These are phyloP conservation scores for Forsythia suspensa DNA, from an alignment of 257 asterid species.

Conservation along the genomic window DNA sequence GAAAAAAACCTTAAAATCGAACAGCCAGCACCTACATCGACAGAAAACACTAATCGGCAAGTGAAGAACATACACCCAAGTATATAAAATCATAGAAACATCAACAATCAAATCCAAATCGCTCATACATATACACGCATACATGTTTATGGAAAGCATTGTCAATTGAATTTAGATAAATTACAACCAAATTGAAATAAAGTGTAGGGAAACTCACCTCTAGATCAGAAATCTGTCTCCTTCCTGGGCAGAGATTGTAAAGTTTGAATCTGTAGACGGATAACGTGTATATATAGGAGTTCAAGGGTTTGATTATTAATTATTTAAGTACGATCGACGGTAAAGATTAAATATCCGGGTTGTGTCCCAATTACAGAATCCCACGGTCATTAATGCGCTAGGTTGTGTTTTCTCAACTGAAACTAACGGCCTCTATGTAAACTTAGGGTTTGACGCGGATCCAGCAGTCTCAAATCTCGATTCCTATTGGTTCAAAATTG, in stretches of 20 bases:
- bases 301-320: not conserved
- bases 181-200: not conserved
- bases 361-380: slow-evolving; percentile 34
- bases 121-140: not conserved
- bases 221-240: not conserved
- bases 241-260: slow-evolving; percentile 18
- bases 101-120: not conserved
- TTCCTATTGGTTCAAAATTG: slow-evolving; percentile 38
- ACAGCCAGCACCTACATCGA: not conserved
- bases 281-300: slow-evolving; percentile 31
- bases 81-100: not conserved
- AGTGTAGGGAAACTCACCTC: slow-evolving; percentile 17
- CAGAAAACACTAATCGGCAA: not conserved
- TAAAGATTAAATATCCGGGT: slow-evolving; percentile 28
- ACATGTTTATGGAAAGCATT: not conserved
- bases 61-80: slow-evolving; percentile 11
- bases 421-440: slow-evolving; percentile 36
- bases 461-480: slow-evolving; percentile 9
- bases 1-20: not conserved
- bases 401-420: slow-evolving; percentile 49
- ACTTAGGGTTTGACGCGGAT: slow-evolving; percentile 34
- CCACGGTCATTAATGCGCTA: slow-evolving; percentile 27
- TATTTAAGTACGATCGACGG: slow-evolving; percentile 40
- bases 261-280: accelerated
- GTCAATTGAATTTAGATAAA: not conserved